Conservation (phyloP, 2,329 filamentous ascomycete species). For the Aspergillus melleus region DNA sequence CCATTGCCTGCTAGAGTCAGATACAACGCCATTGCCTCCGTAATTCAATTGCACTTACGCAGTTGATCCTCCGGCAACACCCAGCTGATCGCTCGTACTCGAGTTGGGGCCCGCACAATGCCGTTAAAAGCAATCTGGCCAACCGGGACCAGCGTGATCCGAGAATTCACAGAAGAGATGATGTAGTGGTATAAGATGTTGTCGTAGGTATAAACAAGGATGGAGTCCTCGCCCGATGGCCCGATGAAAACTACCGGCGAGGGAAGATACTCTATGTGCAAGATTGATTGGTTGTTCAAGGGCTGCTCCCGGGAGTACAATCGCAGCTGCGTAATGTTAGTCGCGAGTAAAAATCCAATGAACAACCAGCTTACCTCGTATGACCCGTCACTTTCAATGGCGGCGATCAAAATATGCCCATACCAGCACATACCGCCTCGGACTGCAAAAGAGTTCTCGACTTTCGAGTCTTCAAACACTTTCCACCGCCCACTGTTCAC, state of each 20-base stretch:
- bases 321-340: constrained; percentile 59
- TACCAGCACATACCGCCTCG: constrained; percentile 99
- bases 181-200: constrained; percentile 95
- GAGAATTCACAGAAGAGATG: constrained; percentile 69
- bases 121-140: constrained; percentile 97
- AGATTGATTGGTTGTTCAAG: constrained; percentile 69
- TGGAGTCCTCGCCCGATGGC: constrained; percentile 86
- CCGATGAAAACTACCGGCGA: constrained; percentile 88
- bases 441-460: constrained; percentile 89
- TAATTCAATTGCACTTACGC: constrained; percentile 46
- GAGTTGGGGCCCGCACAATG: constrained; percentile 87
- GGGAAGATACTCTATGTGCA: constrained; percentile 75
- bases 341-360: background rate
- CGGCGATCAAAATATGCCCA: constrained; percentile 89
- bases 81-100: constrained; percentile 93
- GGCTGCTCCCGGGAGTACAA: constrained; percentile 85
- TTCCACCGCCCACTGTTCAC: constrained; percentile 94
- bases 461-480: constrained; percentile 76
- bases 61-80: constrained; percentile 89
- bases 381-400: constrained; percentile 79
- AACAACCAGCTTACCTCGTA: constrained; percentile 60
- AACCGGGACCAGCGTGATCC: constrained; percentile 82
- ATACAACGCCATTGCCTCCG: constrained; percentile 10
- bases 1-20: constrained; percentile 61
- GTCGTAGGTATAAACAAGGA: constrained; percentile 95